Base-by-base conservation (phyloP, 2,329 filamentous ascomycete genomes). In the Colletotrichum scovillei region DNA sequence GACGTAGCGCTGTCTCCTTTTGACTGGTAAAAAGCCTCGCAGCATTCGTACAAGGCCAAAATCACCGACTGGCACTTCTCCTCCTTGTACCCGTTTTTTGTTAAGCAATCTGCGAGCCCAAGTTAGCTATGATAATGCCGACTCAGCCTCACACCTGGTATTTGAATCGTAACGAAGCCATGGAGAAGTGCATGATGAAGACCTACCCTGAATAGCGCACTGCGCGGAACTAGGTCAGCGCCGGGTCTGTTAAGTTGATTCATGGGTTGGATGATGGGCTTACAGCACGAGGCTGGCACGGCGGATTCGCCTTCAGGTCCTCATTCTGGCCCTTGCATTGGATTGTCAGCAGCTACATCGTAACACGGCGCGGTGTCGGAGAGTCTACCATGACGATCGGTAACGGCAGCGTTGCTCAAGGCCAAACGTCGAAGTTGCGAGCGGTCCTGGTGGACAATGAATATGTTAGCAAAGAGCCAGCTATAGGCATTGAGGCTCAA, bases 31-130 rank as follows among this genome's bases (percentile, higher is more conserved):
- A 98, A 98, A 14, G 90, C 89, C 79, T 95, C 92, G 83, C 97
- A 99, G 84, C 97, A 99, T 77, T 97, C 93, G 83, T 98, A 99
- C 28, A 99, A 86, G 3, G 95, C 94, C 81, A 96, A 92, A 69
- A 99, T 89, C 79, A 95, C 87, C 22, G 85, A 82, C 79, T 93
- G 90, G 83, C 97, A 99, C 80, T 92, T 97, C 56, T 91, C 91
- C 83, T 98, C 95, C 73, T 97, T 90, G 85, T 93, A 98, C 67
- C 91, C 91, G 82, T 95, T 95, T 83, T 92, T 96, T 59, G 90
- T 91, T 75, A 99, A 87, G 80, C 97, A 99, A 77, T 92, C 95
- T 97, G 78, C 22, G 19, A 32, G n/a, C 35, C 28, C 11, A 16
- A 12, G n/a, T 32, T 8, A 38, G 35, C 26, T 5, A 14, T 9